phyloP scores from a whole-genome alignment of 2,329 filamentous ascomycete species.

The Colletotrichum karsti region DNA sequence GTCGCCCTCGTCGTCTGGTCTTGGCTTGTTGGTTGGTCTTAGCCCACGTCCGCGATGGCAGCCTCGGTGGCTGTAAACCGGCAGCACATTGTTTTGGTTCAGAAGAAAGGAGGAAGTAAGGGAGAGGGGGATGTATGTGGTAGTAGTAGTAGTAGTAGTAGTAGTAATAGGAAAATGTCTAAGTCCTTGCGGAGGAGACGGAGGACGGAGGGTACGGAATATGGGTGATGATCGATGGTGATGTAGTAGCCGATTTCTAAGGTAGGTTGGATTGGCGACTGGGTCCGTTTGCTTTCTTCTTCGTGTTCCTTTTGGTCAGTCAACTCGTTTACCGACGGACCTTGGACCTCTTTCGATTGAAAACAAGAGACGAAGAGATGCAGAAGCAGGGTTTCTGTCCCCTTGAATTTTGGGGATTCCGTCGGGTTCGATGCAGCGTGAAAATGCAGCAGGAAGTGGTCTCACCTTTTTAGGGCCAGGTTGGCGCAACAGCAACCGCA shows the following conservation, averaged over 20 bases:
- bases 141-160: neutral
- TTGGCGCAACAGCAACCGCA: constrained; percentile 9
- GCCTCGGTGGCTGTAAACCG: constrained; percentile 24
- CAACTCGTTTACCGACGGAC: neutral
- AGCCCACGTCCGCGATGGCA: constrained; percentile 24
- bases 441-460: constrained; percentile 3
- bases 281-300: constrained; percentile 19
- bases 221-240: constrained; percentile 17
- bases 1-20: neutral
- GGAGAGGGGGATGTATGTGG: neutral
- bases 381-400: neutral
- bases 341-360: neutral
- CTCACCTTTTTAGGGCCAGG: constrained; percentile 27
- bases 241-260: constrained; percentile 18
- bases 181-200: neutral
- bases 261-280: neutral
- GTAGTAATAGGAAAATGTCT: neutral
- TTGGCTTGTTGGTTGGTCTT: constrained; percentile 13
- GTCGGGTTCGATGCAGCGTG: neutral
- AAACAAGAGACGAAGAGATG: no score
- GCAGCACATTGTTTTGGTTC: constrained; percentile 20
- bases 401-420: neutral
- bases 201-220: constrained; percentile 5
- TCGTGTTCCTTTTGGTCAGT: neutral
- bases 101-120: neutral